Percentiles rank a stretch among this genome's conserved stretches.
Conservation (phyloP, 192 early-diverging fungal species). For the Entomortierella lignicola region DNA sequence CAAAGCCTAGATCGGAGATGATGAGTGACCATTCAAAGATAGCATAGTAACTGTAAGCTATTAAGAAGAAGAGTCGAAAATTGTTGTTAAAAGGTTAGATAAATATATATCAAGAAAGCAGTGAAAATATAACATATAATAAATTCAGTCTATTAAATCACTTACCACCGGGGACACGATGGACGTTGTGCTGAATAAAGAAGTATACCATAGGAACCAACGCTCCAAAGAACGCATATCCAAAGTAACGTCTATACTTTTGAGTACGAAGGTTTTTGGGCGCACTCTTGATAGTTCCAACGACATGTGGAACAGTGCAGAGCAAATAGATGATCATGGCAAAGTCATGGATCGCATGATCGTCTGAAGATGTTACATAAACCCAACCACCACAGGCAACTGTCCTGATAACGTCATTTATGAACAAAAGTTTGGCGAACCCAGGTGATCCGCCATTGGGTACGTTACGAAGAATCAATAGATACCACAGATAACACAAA, state of each 20-base stretch:
- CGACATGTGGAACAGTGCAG: conserved; percentile 79
- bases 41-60: conserved; percentile 82
- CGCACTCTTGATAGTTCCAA: conserved; percentile 68
- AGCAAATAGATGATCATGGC: conserved; percentile 86
- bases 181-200: conserved; percentile 83
- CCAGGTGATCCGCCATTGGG: conserved; percentile 56
- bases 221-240: conserved; percentile 73
- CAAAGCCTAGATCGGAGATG: conserved; percentile 80
- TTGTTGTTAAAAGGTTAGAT: neutral
- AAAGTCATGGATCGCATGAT: conserved; percentile 83
- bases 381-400: conserved; percentile 85
- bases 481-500: conserved; percentile 59
- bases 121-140: neutral
- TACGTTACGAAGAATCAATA: conserved; percentile 32
- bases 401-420: conserved; percentile 70
- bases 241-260: conserved; percentile 66
- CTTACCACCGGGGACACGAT: conserved; percentile 73
- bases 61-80: neutral
- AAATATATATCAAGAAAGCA: neutral
- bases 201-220: conserved; percentile 82
- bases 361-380: conserved; percentile 84
- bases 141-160: neutral
- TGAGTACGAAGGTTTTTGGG: conserved; percentile 56
- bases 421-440: conserved; percentile 50
- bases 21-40: conserved; percentile 90